Evolutionary conservation across 2,329 filamentous ascomycete species (phyloP).

Genomic region (Verticillium dahliae): DNA sequence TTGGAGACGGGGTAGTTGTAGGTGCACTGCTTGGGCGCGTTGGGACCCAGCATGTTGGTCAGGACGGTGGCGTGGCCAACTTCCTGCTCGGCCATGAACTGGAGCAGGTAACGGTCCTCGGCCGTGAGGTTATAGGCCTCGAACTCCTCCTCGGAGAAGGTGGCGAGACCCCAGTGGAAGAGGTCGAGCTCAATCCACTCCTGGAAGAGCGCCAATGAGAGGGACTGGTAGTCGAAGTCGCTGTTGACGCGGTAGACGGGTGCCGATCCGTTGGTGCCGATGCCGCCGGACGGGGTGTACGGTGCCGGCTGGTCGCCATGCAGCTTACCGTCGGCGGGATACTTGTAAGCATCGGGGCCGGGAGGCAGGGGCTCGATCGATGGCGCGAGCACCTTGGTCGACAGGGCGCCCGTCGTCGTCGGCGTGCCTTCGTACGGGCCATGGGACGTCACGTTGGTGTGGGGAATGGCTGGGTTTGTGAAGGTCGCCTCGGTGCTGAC

Average conservation of each 20-base stretch:
- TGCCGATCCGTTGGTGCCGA: slow-evolving; percentile 69
- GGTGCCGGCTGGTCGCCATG: slow-evolving; percentile 63
- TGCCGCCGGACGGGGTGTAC: slow-evolving; percentile 65
- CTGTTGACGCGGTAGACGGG: slow-evolving; percentile 73
- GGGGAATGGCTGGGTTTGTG: slow-evolving; percentile 20
- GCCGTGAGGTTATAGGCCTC: slow-evolving; percentile 58
- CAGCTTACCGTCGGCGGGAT: slow-evolving; percentile 65
- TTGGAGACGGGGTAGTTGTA: slow-evolving; percentile 77
- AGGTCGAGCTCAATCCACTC: slow-evolving; percentile 82
- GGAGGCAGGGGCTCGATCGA: slow-evolving; percentile 53
- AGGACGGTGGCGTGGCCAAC: slow-evolving; percentile 71
- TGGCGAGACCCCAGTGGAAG: slow-evolving; percentile 69
- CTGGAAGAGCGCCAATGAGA: slow-evolving; percentile 69
- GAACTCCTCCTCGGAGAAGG: slow-evolving; percentile 65
- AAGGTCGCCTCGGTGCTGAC: slow-evolving; percentile 19
- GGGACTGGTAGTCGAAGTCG: slow-evolving; percentile 78
- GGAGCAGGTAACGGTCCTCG: slow-evolving; percentile 63
- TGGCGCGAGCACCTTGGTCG: slow-evolving; percentile 47
- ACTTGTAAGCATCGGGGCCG: slow-evolving; percentile 57
- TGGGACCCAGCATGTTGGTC: slow-evolving; percentile 66
- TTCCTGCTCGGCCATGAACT: slow-evolving; percentile 75
- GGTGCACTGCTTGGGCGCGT: slow-evolving; percentile 66
- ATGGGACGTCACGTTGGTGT: slow-evolving; percentile 58
- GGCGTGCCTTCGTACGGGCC: slow-evolving; percentile 60
- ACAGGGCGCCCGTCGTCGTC: slow-evolving; percentile 64